phyloP scores from a whole-genome alignment of 371 early-diverging fungal genomes.

The Syncephalastrum sp. region DNA sequence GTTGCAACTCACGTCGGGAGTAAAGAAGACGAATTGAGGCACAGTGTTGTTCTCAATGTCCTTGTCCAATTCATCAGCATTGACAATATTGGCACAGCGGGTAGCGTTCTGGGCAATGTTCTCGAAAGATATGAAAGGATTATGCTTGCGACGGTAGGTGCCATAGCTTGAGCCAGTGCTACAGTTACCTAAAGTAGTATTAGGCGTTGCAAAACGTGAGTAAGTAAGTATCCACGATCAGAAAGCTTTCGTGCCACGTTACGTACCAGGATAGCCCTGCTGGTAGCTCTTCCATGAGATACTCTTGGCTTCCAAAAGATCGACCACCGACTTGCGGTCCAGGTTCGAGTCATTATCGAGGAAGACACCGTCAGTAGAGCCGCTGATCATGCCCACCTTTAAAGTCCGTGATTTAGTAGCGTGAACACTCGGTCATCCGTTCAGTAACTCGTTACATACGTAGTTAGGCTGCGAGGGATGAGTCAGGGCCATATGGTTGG shows the following conservation, averaged over 20 bases:
- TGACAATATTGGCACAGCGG: slow-evolving; percentile 54
- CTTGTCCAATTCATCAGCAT: slow-evolving; percentile 40
- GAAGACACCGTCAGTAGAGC: slow-evolving; percentile 32
- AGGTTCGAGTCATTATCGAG: slow-evolving; percentile 25
- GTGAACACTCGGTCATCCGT: neutral
- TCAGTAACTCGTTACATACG: slow-evolving; percentile 3
- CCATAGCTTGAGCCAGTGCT: slow-evolving; percentile 18
- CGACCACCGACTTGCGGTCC: slow-evolving; percentile 47
- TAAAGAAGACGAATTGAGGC: slow-evolving; percentile 56
- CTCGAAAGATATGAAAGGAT: slow-evolving; percentile 59
- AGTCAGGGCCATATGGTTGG: slow-evolving; percentile 46
- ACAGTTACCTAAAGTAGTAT: slow-evolving; percentile 14
- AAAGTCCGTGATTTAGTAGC: neutral
- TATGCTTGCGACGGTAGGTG: slow-evolving; percentile 55
- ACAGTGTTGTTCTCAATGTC: slow-evolving; percentile 39
- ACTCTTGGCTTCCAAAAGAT: slow-evolving; percentile 55
- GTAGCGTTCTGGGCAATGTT: slow-evolving; percentile 41
- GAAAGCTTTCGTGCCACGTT: no score
- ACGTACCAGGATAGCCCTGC: slow-evolving; percentile 43
- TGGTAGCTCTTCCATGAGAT: slow-evolving; percentile 63
- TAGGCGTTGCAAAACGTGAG: no score
- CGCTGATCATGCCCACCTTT: slow-evolving; percentile 32
- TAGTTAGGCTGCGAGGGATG: slow-evolving; percentile 34
- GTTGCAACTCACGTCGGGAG: slow-evolving; percentile 21
- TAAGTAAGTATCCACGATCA: no score